phyloP scores from a whole-genome alignment of 2,329 filamentous ascomycete species.

The Dothideomycetes sp. region DNA sequence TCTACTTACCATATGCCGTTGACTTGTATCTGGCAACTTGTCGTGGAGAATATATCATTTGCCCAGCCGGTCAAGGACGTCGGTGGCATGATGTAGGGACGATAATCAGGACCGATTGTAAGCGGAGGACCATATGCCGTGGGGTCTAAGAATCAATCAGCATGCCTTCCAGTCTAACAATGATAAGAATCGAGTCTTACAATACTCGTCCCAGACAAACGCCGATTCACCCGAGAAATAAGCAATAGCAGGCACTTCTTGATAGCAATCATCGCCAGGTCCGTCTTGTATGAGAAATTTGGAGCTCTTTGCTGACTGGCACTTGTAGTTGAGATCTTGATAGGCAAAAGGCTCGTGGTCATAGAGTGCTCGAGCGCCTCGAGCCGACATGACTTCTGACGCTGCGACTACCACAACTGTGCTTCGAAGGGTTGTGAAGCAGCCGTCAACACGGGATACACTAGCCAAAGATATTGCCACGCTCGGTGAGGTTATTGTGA shows the following conservation, averaged over 20 bases:
- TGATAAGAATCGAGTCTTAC: background rate
- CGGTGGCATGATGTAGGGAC: background rate
- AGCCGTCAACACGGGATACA: background rate
- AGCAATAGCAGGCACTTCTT: constrained; percentile 19
- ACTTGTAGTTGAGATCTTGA: constrained; percentile 21
- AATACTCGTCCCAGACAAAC: background rate
- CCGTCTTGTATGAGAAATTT: constrained; percentile 15
- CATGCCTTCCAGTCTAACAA: background rate
- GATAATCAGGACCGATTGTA: background rate
- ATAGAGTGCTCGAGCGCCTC: constrained; percentile 16
- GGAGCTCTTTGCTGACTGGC: constrained; percentile 15
- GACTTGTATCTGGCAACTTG: background rate
- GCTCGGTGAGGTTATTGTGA: constrained; percentile 3
- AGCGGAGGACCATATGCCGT: background rate
- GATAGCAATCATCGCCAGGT: constrained; percentile 18
- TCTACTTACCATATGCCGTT: background rate
- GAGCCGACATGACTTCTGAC: constrained; percentile 16
- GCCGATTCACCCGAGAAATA: constrained; percentile 16
- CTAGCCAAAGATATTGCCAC: background rate
- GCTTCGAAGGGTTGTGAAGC: background rate
- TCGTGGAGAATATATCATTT: background rate
- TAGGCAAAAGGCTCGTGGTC: constrained; percentile 17
- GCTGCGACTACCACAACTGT: background rate
- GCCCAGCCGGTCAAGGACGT: constrained; percentile 1
- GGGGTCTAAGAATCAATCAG: background rate